Evolutionary conservation across 441 rosid genomes (phyloP), one percentile per base, ranked within the genome.

Genomic region (Aleurites moluccanus): DNA sequence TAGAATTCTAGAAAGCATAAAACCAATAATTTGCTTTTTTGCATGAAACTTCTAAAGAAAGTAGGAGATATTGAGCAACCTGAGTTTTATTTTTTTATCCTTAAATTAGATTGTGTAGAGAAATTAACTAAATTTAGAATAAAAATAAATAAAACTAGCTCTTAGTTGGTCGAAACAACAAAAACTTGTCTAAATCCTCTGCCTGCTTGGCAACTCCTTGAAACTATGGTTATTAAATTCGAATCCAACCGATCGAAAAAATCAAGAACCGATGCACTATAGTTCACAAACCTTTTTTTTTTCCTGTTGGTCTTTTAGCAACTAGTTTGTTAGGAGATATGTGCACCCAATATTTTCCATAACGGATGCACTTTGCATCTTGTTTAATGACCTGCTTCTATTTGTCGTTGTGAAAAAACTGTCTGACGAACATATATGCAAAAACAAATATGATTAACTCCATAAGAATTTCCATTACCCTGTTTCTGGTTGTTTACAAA

Each of bases 381-480:
- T 55, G 27, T 55, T 6, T n/a, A 21, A 2, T 55, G n/a, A 8
- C 60, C 10, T 55, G 60, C 27, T 55, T 20, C 27, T 55, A 7
- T 74, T 64, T 73, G 30, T 33, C 28, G 25, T 42, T 13, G 49
- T 30, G 50, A 50, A 38, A 74, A 56, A 25, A 67, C 73, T 57
- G 73, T 72, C 60, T 66, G 52, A 67, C 20, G 59, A 44, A 72
- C 59, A 75, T 57, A 57, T 55, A 21, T 75, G 16, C 28, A 25
- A 73, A 59, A 59, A 57, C 66, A 67, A 56, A 69, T 69, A 7
- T 33, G 56, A 42, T 25, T n/a, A 44, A 10, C 6, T 21, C 2
- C 4, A 45, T 45, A 3, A 10, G 50, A 15, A 45, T 10, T 45
- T 65, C 52, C n/a, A 40, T 65, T 23, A 65, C 42, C 14, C 10